phyloP scores from a whole-genome alignment of 441 rosid species.

The Gossypium schwendimanii region DNA sequence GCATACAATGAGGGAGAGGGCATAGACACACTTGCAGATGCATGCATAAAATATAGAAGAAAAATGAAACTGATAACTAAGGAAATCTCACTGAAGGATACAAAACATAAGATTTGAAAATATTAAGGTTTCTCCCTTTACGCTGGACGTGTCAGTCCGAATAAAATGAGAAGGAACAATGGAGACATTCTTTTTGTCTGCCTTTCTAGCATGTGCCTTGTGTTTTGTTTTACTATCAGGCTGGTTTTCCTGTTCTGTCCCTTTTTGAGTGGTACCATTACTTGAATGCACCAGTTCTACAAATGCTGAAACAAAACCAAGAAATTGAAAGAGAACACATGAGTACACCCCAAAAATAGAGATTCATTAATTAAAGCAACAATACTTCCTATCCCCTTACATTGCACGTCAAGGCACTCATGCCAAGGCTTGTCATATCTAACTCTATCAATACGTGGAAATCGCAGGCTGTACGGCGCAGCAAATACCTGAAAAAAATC shows the following conservation, averaged over 20 bases:
- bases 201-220: constrained; percentile 37
- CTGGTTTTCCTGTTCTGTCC: constrained; percentile 38
- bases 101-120: constrained; percentile 81
- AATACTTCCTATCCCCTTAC: constrained; percentile 39
- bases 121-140: constrained; percentile 71
- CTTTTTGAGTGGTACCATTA: constrained; percentile 86
- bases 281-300: constrained; percentile 77
- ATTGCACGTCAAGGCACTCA: constrained; percentile 89
- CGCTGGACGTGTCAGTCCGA: constrained; percentile 69
- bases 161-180: constrained; percentile 78
- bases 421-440: constrained; percentile 98
- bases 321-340: constrained; percentile 10
- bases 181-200: constrained; percentile 49
- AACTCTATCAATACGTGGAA: constrained; percentile 94
- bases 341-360: neutral
- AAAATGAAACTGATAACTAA: constrained; percentile 9
- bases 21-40: neutral
- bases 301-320: constrained; percentile 47
- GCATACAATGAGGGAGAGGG: neutral
- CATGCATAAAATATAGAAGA: neutral
- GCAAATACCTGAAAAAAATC: constrained; percentile 62
- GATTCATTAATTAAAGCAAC: constrained; percentile 3
- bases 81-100: constrained; percentile 48
- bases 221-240: constrained; percentile 29
- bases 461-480: constrained; percentile 92